These are phyloP conservation scores for Amanita muscaria DNA, from an alignment of 768 basidiomycete genomes.

Conservation along the genomic window DNA sequence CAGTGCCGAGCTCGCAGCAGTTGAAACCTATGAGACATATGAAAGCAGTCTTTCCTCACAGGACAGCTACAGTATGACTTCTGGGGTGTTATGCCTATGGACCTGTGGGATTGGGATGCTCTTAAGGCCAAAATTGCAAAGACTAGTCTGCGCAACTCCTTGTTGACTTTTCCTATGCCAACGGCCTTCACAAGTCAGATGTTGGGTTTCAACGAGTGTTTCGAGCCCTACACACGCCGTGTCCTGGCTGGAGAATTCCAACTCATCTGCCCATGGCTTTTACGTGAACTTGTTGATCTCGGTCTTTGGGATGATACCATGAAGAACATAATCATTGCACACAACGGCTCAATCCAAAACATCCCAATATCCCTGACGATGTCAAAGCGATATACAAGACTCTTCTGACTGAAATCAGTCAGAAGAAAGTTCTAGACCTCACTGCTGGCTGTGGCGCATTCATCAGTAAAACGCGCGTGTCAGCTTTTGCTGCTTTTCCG, in stretches of 20 bases:
- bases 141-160: constrained; percentile 82
- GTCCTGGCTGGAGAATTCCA: constrained; percentile 99
- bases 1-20: constrained; percentile 76
- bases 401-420: constrained; percentile 99
- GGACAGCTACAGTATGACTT: constrained; percentile 92
- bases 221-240: constrained; percentile 97
- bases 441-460: constrained; percentile 98
- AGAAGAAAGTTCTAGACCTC: constrained; percentile 97
- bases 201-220: constrained; percentile 96
- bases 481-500: too few relatives aligned
- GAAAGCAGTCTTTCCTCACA: constrained; percentile 83
- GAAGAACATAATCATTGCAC: constrained; percentile 99
- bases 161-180: constrained; percentile 95
- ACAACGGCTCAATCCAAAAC: constrained; percentile 83
- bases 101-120: constrained; percentile 88
- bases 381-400: constrained; percentile 99
- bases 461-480: too few relatives aligned
- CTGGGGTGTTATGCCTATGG: constrained; percentile 86
- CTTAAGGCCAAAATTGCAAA: constrained; percentile 81
- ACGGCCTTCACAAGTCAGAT: constrained; percentile 99
- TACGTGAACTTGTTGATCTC: constrained; percentile 94
- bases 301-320: constrained; percentile 96
- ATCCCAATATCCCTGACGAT: constrained; percentile 84
- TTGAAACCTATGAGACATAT: constrained; percentile 82
- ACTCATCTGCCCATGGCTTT: constrained; percentile 96